Evolutionary conservation across 2,329 filamentous ascomycete genomes (phyloP), one percentile per base, ranked within the genome.

Genomic region (Mycocentrospora acerina): DNA sequence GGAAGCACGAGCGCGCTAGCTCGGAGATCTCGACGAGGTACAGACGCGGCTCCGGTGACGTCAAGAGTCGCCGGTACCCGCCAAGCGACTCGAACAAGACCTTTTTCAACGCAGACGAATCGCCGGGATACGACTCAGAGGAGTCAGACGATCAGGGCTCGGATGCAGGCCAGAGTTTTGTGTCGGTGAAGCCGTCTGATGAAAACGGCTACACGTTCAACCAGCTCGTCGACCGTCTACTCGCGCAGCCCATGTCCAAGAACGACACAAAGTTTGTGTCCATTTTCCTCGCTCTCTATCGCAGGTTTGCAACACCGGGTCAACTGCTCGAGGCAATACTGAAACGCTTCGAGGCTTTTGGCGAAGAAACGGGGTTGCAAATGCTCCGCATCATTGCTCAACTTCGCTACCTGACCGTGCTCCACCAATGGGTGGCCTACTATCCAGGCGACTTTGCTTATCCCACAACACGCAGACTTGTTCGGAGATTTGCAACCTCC

Each of bases 381-480:
- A 78, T 96, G 29, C 83, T 83, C 37, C 88, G 85, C 54, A 90
- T 86, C 27, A 83, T 86, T 7, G 82, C 84, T 4, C 91, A 96
- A 62, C 76, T 95, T 37, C 82, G 90, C 35, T 86, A 91, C 45
- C 83, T 95, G 26, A 84, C 87, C 51, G 82, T 93, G 6, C 73
- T 97, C 42, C 88, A 89, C 4, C 87, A 88, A 63, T 98, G 93
- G 93, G 85, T 95, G 2, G 83, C 85, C 12, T 75, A 84, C 29
- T 97, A 97, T 66, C 90, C 93, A 0, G 91, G 90, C 12, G 93
- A 98, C 66, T 95, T 97, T 73, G 90, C 90, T 1, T 83, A 86
- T 46, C 79, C 85, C 2, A 78, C 78, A 15, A 94, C 89, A 2
- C 82, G 83, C 50, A 81, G 79, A 48, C 81, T 80, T 22, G 73